phyloP scores from a whole-genome alignment of 2,329 filamentous ascomycete genomes.

The Colletotrichum orchidophilum region DNA sequence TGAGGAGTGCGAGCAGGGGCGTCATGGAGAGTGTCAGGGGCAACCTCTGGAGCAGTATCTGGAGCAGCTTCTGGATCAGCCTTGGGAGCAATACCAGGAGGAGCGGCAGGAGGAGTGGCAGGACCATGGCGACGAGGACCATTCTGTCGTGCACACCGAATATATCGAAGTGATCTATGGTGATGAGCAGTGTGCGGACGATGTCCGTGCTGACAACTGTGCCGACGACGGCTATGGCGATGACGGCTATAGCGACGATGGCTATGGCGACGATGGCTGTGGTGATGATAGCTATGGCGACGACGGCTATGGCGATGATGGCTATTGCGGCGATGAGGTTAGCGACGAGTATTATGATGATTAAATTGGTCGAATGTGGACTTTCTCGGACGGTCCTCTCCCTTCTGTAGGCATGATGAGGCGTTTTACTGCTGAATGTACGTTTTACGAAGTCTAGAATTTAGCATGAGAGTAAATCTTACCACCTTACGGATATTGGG shows the following conservation, averaged over 20 bases:
- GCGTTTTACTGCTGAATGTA: background rate
- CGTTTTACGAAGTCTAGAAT: background rate
- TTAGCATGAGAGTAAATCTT: background rate
- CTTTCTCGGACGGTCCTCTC: background rate
- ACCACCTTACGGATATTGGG: too few relatives aligned
- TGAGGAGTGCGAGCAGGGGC: background rate
- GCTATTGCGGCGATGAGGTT: conserved; percentile 47
- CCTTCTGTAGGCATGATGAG: background rate
- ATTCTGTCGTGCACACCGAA: background rate
- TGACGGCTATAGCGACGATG: conserved; percentile 4
- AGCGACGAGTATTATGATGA: conserved; percentile 40
- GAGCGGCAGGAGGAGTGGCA: background rate
- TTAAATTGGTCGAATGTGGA: background rate
- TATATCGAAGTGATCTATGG: background rate
- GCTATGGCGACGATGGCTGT: conserved; percentile 11
- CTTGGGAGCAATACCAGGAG: too few relatives aligned
- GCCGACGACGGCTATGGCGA: conserved; percentile 2
- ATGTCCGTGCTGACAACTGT: background rate
- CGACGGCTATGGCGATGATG: conserved; percentile 54
- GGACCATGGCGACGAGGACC: background rate
- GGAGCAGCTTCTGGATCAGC: background rate
- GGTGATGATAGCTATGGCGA: conserved; percentile 36
- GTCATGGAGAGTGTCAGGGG: background rate
- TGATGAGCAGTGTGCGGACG: background rate
- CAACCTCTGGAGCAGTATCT: too few relatives aligned